phyloP scores from a whole-genome alignment of 257 asterid genomes.

The Echium plantagineum region DNA sequence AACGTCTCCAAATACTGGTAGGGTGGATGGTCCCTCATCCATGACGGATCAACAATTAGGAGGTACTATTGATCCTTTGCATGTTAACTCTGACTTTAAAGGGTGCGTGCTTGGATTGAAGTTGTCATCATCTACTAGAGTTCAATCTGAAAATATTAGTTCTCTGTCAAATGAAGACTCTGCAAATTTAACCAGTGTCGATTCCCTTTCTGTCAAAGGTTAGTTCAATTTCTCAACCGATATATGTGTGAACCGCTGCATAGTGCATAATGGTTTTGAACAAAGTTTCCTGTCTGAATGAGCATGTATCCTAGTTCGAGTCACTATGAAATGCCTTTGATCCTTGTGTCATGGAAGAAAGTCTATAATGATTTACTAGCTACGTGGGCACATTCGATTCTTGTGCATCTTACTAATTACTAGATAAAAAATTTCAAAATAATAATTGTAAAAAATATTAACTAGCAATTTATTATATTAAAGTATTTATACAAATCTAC shows the following conservation, averaged over 20 bases:
- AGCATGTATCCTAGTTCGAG: not conserved
- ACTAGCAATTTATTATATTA: too few relatives aligned
- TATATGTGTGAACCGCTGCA: not conserved
- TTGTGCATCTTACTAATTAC: too few relatives aligned
- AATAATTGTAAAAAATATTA: too few relatives aligned
- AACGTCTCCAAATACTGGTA: not conserved
- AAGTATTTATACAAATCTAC: too few relatives aligned
- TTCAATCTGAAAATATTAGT: conserved; percentile 40
- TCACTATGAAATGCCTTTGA: too few relatives aligned
- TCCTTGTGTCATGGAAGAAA: too few relatives aligned
- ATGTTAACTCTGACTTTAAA: conserved; percentile 8
- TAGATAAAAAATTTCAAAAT: too few relatives aligned
- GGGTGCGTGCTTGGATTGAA: conserved; percentile 24
- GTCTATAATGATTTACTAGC: too few relatives aligned
- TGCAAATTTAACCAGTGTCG: conserved; percentile 37
- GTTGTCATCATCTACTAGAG: conserved; percentile 39
- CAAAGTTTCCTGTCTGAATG: not conserved
- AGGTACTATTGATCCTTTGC: conserved; percentile 15
- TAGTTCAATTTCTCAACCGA: conserved; percentile 7
- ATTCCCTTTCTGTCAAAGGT: conserved; percentile 80
- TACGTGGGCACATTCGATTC: too few relatives aligned
- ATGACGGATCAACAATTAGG: conserved; percentile 24
- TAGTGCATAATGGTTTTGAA: not conserved
- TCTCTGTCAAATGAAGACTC: conserved; percentile 56
- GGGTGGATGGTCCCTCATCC: conserved; percentile 22